These are phyloP conservation scores for Pseudohalonectria lignicola DNA, from an alignment of 2,329 filamentous ascomycete species.

Conservation along the genomic window DNA sequence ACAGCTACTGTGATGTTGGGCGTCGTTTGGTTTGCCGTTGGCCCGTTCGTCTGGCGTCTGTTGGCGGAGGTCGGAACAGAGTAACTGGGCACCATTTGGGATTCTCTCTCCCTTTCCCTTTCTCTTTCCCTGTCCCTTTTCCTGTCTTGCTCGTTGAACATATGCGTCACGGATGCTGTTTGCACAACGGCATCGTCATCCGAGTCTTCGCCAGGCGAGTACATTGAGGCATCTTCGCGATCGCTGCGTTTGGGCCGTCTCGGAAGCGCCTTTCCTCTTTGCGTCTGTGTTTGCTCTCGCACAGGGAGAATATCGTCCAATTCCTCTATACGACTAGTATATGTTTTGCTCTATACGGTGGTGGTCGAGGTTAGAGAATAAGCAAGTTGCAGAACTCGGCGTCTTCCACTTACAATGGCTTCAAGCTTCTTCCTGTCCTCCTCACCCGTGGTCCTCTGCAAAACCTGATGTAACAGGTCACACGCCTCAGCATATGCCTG, in stretches of 20 bases:
- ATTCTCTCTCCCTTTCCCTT: conserved; percentile 5
- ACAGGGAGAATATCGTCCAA: conserved; percentile 59
- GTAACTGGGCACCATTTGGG: conserved; percentile 13
- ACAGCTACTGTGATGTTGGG: conserved; percentile 13
- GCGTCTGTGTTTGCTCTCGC: conserved; percentile 28
- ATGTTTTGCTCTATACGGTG: conserved; percentile 62
- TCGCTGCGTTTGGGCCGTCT: conserved; percentile 46
- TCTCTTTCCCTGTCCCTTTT: background rate
- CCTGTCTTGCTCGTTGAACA: conserved; percentile 27
- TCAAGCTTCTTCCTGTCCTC: conserved; percentile 87
- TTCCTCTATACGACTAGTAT: conserved; percentile 82
- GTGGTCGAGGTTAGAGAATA: background rate
- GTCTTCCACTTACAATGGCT: conserved; percentile 64
- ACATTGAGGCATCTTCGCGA: conserved; percentile 2
- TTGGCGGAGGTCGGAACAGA: conserved; percentile 11
- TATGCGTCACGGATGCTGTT: conserved; percentile 40
- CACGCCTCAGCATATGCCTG: conserved; percentile 89
- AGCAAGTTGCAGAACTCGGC: conserved; percentile 6
- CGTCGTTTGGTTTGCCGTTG: conserved; percentile 13
- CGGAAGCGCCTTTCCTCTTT: conserved; percentile 67
- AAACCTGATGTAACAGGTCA: conserved; percentile 74
- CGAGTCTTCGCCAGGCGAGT: conserved; percentile 19
- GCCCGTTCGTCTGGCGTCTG: conserved; percentile 9
- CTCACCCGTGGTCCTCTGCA: conserved; percentile 70
- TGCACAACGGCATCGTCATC: conserved; percentile 35